Evolutionary conservation across 768 basidiomycete genomes (phyloP), one percentile per base, ranked within the genome.

Genomic region (Russula abietina): DNA sequence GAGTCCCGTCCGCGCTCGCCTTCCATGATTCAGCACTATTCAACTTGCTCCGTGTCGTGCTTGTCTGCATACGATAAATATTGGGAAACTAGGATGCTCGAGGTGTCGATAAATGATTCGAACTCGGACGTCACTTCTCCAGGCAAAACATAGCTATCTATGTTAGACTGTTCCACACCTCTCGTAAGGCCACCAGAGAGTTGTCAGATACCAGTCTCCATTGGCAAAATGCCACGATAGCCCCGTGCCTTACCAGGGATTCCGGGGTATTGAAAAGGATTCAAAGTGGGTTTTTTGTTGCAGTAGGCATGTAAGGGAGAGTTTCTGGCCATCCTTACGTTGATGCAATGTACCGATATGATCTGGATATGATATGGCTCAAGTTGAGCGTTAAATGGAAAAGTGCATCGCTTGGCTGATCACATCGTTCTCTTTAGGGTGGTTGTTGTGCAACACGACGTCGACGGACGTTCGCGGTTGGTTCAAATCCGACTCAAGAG

Each of bases 11-110:
- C 12, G 63, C 53, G 17, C 55, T 48, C 11, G 39, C 60, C 28
- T 57, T 64, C 59, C 59, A 64, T 16, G n/a, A 19, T 3, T 61
- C 59, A 7, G 53, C 59, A 64, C 10, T 16, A 19, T 3, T 61
- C 59, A 7, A 48, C 28, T 32, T 48, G 19, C 5, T 62, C 32
- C 11, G 26, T 41, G 39, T 64, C 59, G 11, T 51, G 4, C 24
- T 50, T 60, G 33, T 64, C 59, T 8, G 63, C 58, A 26, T 55
- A 46, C 1, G 53, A 55, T 17, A 61, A 24, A 38, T 64, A 64
- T 26, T 61, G 12, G 12, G 63, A 64, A 19, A 55, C 61, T 36
- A 55, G 39, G 1, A 26, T 11, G 4, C 63, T 56, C 7, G 59
- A 61, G 1, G 53, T 41, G 63, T 64, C 63, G 14, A 52, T 48